These are phyloP conservation scores for Zygosaccharomyces kombuchaensis DNA, from an alignment of 805 yeast genomes.

Conservation along the genomic window DNA sequence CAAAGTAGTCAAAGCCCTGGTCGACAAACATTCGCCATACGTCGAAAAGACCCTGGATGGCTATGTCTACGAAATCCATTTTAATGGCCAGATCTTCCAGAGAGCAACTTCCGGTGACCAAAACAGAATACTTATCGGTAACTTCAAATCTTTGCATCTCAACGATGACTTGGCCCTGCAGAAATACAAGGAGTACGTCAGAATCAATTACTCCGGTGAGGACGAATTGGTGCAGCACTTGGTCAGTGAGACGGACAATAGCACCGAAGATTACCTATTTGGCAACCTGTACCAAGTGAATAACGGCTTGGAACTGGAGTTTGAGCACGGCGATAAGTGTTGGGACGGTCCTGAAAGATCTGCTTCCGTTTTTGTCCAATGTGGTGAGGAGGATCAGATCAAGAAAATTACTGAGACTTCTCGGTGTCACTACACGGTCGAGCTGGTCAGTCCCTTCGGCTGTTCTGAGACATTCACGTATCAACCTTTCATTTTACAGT, in stretches of 20 bases:
- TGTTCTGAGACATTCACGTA: constrained; percentile 28
- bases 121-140: constrained; percentile 27
- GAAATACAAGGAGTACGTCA: constrained; percentile 24
- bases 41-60: constrained; percentile 15
- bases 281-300: constrained; percentile 33
- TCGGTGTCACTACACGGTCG: constrained; percentile 72
- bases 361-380: constrained; percentile 56
- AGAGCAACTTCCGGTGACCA: constrained; percentile 22
- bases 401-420: constrained; percentile 78
- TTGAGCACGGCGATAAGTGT: constrained; percentile 67
- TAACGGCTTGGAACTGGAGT: constrained; percentile 39
- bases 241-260: constrained; percentile 20
- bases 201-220: constrained; percentile 21
- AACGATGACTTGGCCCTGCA: constrained; percentile 15
- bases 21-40: constrained; percentile 4
- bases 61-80: constrained; percentile 25
- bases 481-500: constrained; percentile 5
- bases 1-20: constrained; percentile 2
- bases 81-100: constrained; percentile 25
- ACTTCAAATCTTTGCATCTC: constrained; percentile 10
- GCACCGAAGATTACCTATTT: constrained; percentile 19
- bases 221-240: constrained; percentile 25
- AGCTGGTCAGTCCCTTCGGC: constrained; percentile 40
- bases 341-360: constrained; percentile 93
- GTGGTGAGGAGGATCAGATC: constrained; percentile 52